A percentile compares a stretch with the other conserved stretches of the same genome.
Conservation (phyloP, 1,139 yeast genomes). For the Barnettozyma hawaiiensis region DNA sequence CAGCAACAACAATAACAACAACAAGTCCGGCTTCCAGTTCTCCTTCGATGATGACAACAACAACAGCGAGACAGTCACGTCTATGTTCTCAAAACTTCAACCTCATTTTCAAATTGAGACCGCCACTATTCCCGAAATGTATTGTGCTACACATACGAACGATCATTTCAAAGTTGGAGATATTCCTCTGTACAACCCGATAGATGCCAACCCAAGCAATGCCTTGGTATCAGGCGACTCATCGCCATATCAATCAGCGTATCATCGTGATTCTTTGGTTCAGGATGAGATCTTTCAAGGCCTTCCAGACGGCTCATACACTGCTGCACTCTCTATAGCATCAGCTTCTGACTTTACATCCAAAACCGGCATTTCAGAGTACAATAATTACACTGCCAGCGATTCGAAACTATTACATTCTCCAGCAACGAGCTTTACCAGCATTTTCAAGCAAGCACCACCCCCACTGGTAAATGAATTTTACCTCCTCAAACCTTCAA, state of each 20-base stretch:
- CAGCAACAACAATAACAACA: neutral
- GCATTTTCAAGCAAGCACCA: neutral
- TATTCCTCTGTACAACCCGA: neutral
- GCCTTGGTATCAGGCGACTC: neutral
- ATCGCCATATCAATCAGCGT: neutral
- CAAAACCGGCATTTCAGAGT: neutral
- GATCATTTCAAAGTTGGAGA: neutral
- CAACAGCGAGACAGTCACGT: neutral
- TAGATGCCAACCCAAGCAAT: neutral
- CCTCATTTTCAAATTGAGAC: neutral
- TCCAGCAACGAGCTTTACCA: neutral
- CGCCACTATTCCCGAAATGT: neutral
- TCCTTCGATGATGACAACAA: neutral
- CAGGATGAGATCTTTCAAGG: neutral
- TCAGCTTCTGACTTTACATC: neutral
- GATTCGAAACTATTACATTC: neutral
- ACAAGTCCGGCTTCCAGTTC: neutral
- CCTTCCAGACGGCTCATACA: neutral
- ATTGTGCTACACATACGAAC: neutral
- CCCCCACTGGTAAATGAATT: neutral
- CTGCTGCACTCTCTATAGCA: neutral
- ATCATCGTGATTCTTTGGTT: neutral
- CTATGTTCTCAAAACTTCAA: neutral
- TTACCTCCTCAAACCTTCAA: neutral
- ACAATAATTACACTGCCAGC: neutral